Evolutionary conservation across 257 asterid genomes (phyloP).

Genomic region (Mentha longifolia): DNA sequence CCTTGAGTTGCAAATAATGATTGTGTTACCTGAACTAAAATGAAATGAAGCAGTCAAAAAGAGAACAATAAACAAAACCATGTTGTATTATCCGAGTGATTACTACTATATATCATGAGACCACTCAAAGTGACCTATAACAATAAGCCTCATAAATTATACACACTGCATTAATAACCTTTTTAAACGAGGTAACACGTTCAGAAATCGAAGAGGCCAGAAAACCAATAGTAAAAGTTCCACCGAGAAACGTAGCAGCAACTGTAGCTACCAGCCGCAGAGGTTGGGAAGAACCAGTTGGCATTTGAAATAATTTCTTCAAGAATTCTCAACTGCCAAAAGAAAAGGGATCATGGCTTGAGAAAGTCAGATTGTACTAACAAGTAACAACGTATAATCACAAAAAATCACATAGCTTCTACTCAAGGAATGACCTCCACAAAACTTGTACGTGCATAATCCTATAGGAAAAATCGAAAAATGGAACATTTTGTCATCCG

Average conservation of each 20-base stretch:
- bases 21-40: neutral
- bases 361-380: conserved; percentile 4
- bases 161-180: conserved; percentile 35
- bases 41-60: neutral
- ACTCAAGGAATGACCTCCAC: neutral
- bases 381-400: neutral
- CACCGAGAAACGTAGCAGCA: conserved; percentile 49
- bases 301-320: conserved; percentile 35
- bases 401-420: neutral
- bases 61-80: neutral
- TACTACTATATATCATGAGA: too few relatives aligned
- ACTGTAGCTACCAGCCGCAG: conserved; percentile 38
- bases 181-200: conserved; percentile 31
- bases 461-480: neutral
- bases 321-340: conserved; percentile 23
- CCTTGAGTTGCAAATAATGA: neutral
- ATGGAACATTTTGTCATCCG: neutral
- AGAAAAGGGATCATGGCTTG: neutral
- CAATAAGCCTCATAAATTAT: neutral
- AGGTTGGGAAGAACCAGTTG: conserved; percentile 35
- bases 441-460: neutral
- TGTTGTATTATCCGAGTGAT: too few relatives aligned
- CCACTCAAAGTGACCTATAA: too few relatives aligned
- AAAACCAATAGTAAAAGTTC: conserved; percentile 48
- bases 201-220: conserved; percentile 47